phyloP scores from a whole-genome alignment of 2,329 filamentous ascomycete species.

The Fusarium sp. region DNA sequence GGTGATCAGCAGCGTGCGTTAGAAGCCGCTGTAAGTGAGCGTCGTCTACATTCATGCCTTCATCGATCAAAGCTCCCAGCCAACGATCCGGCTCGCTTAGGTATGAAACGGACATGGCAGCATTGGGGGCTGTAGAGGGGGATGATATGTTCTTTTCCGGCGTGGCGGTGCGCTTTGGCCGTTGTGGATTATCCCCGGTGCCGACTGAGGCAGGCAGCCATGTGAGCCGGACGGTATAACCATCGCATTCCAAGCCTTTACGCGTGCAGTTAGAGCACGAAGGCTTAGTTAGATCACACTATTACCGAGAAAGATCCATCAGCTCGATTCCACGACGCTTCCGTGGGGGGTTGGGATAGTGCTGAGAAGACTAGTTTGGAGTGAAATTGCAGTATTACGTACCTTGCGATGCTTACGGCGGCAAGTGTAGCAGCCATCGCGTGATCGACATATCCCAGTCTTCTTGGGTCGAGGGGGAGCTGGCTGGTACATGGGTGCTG shows the following conservation, averaged over 20 bases:
- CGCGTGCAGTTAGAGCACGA: background rate
- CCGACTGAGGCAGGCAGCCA: background rate
- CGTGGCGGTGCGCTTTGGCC: background rate
- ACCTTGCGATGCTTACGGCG: background rate
- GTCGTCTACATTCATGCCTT: background rate
- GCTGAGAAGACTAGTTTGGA: background rate
- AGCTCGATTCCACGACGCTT: background rate
- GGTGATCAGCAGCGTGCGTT: background rate
- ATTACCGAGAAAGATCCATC: background rate
- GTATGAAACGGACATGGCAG: background rate
- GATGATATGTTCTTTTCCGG: background rate
- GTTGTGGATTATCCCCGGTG: background rate
- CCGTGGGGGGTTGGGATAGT: background rate
- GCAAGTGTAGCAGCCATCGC: background rate
- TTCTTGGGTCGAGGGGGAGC: accelerated
- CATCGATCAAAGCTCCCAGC: background rate
- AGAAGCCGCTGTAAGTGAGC: background rate
- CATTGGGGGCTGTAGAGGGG: accelerated
- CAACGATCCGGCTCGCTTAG: background rate
- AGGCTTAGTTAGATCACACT: background rate
- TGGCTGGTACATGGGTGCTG: background rate
- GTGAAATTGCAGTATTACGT: background rate
- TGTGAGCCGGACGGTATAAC: background rate
- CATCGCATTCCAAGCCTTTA: background rate
- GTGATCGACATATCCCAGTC: background rate